These are phyloP conservation scores for Cytospora paraplurivora DNA, from an alignment of 2,329 filamentous ascomycete species.

Conservation along the genomic window DNA sequence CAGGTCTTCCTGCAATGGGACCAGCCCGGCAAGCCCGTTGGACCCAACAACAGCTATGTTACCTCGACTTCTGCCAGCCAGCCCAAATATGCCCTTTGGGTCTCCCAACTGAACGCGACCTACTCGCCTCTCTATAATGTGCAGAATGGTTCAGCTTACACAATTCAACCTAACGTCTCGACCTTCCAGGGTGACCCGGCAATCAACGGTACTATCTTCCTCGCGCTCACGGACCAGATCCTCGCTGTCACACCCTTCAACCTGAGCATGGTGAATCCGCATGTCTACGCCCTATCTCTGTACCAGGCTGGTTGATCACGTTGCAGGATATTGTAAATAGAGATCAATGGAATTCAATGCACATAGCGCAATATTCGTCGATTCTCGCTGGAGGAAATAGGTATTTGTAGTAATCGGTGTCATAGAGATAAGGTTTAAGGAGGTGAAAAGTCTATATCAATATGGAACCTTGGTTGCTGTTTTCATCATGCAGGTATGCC, in stretches of 20 bases:
- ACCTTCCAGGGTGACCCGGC: slow-evolving; percentile 69
- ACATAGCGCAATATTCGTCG: neutral
- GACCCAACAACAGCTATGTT: slow-evolving; percentile 82
- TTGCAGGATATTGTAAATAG: neutral
- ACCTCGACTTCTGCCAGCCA: slow-evolving; percentile 61
- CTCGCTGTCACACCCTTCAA: slow-evolving; percentile 76
- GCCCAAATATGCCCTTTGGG: slow-evolving; percentile 74
- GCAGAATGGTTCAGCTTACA: slow-evolving; percentile 60
- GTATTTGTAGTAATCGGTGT: neutral
- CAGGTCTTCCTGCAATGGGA: slow-evolving; percentile 75
- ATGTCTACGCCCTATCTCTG: slow-evolving; percentile 72
- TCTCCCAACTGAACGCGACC: slow-evolving; percentile 74
- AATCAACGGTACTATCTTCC: slow-evolving; percentile 78
- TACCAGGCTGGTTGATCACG: slow-evolving; percentile 74
- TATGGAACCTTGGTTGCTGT: too few relatives aligned
- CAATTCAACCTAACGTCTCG: slow-evolving; percentile 70
- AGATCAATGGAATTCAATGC: neutral
- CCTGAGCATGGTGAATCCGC: slow-evolving; percentile 70
- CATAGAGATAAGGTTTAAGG: too few relatives aligned
- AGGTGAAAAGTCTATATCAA: too few relatives aligned
- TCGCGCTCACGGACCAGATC: slow-evolving; percentile 72
- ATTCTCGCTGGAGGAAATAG: neutral
- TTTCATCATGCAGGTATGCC: too few relatives aligned
- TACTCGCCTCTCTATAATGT: slow-evolving; percentile 63
- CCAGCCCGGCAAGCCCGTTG: slow-evolving; percentile 64